Conservation (phyloP, 1,284 basidiomycete species). For the Fomes fomentarius region DNA sequence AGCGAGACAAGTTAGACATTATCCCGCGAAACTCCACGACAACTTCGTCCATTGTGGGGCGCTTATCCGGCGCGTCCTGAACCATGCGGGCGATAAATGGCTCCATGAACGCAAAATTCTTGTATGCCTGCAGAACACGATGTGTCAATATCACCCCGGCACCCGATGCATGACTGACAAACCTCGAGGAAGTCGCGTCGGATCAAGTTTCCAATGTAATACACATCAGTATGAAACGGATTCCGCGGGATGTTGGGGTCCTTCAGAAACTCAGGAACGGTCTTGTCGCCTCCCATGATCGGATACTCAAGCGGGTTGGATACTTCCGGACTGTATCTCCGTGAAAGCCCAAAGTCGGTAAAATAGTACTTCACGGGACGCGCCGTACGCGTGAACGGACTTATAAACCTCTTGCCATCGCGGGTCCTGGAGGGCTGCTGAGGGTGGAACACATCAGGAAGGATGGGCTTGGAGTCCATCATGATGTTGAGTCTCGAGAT, state of each 20-base stretch:
- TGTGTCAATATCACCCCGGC: too few relatives aligned
- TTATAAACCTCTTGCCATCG: slow-evolving; percentile 24
- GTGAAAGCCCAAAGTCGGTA: slow-evolving; percentile 41
- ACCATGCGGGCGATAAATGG: slow-evolving; percentile 18
- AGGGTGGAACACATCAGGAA: slow-evolving; percentile 36
- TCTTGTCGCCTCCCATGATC: slow-evolving; percentile 13
- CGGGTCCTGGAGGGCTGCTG: slow-evolving; percentile 2
- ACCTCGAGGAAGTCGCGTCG: neutral
- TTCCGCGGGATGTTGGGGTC: slow-evolving; percentile 3
- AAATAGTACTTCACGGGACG: slow-evolving; percentile 36
- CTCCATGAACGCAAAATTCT: slow-evolving; percentile 12
- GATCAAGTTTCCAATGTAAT: neutral
- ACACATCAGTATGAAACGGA: neutral
- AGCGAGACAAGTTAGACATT: too few relatives aligned
- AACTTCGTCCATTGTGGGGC: slow-evolving; percentile 20
- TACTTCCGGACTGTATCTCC: slow-evolving; percentile 20
- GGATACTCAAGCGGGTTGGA: slow-evolving; percentile 9
- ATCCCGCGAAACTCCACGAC: neutral
- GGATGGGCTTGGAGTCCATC: slow-evolving; percentile 37
- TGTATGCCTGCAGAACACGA: slow-evolving; percentile 12
- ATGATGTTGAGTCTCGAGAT: slow-evolving; percentile 39
- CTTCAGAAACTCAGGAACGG: slow-evolving; percentile 16
- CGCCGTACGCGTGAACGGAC: slow-evolving; percentile 31
- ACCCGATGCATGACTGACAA: neutral
- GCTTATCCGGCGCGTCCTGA: slow-evolving; percentile 13